Evolutionary conservation across 192 early-diverging fungal species (phyloP).

Genomic region (Backusella tarrabulga): DNA sequence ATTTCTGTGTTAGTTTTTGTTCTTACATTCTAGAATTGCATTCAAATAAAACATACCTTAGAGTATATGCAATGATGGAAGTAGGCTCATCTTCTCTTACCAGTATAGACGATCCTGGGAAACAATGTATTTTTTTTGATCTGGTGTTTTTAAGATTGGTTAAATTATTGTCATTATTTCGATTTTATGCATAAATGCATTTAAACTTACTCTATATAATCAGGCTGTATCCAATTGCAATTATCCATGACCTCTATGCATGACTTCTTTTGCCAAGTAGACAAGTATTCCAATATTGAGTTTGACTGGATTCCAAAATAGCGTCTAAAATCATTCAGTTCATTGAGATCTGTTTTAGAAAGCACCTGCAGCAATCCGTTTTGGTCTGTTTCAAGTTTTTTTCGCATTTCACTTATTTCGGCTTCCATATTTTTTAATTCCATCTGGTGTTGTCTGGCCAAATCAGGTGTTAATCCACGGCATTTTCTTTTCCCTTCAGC

Average conservation of each 20-base stretch:
- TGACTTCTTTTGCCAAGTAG: slow-evolving; percentile 50
- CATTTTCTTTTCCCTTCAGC: slow-evolving; percentile 7
- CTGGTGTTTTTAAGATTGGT: background rate
- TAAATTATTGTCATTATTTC: background rate
- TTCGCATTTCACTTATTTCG: background rate
- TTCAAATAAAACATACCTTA: slow-evolving; percentile 46
- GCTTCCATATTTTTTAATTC: background rate
- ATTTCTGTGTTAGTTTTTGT: background rate
- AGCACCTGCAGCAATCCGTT: slow-evolving; percentile 37
- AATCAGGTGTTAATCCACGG: background rate
- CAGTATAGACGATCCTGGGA: slow-evolving; percentile 79
- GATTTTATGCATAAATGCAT: background rate
- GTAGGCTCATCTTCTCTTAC: slow-evolving; percentile 87
- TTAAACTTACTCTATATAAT: slow-evolving; percentile 46
- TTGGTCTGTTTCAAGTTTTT: slow-evolving; percentile 25
- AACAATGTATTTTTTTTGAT: slow-evolving; percentile 57
- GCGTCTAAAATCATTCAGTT: slow-evolving; percentile 56
- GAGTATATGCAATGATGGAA: slow-evolving; percentile 88
- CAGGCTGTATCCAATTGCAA: slow-evolving; percentile 50
- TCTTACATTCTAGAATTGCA: background rate
- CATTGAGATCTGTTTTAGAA: slow-evolving; percentile 19
- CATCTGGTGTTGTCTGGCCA: background rate
- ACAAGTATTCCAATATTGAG: slow-evolving; percentile 37
- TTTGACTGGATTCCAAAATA: slow-evolving; percentile 37
- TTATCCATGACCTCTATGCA: slow-evolving; percentile 20